Evolutionary conservation across 805 yeast genomes (phyloP), one percentile per base, ranked within the genome.

Genomic region (Yamadazyma nakazawae): DNA sequence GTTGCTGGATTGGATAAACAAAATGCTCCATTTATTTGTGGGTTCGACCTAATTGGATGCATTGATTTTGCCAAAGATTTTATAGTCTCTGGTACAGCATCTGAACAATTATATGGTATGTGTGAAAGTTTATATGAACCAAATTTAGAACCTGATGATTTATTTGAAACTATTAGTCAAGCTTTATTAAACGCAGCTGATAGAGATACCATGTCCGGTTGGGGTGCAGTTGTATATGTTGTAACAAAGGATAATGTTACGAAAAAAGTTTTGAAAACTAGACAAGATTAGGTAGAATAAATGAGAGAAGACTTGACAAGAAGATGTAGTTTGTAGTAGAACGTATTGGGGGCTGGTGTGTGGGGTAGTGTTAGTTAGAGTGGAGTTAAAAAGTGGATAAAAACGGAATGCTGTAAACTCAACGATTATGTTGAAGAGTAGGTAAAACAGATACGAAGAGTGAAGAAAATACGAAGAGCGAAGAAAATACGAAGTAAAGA

Each of bases 61-160:
- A 90, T 94, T 56, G 98, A 94, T 66, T 87, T 79, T 59, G 96
- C 97, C 44, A 80, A 88, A 57, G 99, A 94, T 68, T 94, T 94
- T 63, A 88, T 88, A 28, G 99, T 94, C 14, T 76, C 90, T 52
- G 99, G 99, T 49, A 94, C 99, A 1, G 97, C 97, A 5, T 70
- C 89, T n/a, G 96, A 92, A 62, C 99, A 94, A 72, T 75, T 94
- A 48, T 94, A 85, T 63, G 99, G 99, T 67, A 92, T 94, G 97
- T 95, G 99, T 70, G 99, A 94, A 72, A 80, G 96, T 11, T 75
- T 94, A 49, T 95, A 90, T 68, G 98, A 94, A 69, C 97, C 98
- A 36, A 74, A 87, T 60, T 75, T 95, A 57, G 97, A 82, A 64
- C 90, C 98, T 5, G 98, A 94, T 56, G 97, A 94, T 66, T 74